Percentiles rank a stretch among this genome's conserved stretches.
Evolutionary conservation across 2,329 filamentous ascomycete genomes (phyloP).

Genomic region (Hansfordia pulvinata): DNA sequence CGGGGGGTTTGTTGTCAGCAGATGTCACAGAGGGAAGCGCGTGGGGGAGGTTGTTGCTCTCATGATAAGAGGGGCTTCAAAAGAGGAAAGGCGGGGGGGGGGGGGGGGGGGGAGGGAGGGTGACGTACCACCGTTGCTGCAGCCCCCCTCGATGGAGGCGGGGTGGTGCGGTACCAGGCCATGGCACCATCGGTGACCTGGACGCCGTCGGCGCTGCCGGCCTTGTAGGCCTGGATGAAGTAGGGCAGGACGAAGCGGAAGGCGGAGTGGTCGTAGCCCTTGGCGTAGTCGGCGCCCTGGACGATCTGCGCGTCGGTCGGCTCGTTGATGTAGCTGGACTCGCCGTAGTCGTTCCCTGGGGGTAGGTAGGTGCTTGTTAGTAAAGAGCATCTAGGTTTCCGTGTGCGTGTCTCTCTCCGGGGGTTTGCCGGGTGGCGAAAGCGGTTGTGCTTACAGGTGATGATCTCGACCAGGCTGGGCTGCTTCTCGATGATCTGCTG

Average conservation of each 20-base stretch:
- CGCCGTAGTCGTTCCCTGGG: conserved; percentile 45
- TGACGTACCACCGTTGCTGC: conserved; percentile 23
- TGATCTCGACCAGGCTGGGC: conserved; percentile 39
- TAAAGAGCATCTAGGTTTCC: too few relatives aligned
- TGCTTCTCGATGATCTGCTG: conserved; percentile 32
- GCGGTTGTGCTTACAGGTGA: conserved; percentile 26
- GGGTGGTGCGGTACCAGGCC: conserved; percentile 15
- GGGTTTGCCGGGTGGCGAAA: too few relatives aligned
- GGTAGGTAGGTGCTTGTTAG: too few relatives aligned
- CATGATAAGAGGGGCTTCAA: too few relatives aligned
- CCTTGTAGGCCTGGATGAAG: conserved; percentile 35
- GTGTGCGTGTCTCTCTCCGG: conserved; percentile 2
- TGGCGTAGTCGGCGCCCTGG: conserved; percentile 31
- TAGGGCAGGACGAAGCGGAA: conserved; percentile 34
- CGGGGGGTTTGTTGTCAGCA: conserved; percentile 7
- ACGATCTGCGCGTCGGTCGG: conserved; percentile 22
- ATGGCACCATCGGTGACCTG: conserved; percentile 12
- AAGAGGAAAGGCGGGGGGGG: too few relatives aligned
- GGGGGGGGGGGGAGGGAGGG: too few relatives aligned
- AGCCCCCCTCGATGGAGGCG: conserved; percentile 13
- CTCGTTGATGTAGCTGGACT: conserved; percentile 38
- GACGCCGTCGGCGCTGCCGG: conserved; percentile 18
- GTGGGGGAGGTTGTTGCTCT: too few relatives aligned
- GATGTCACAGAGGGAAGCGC: too few relatives aligned
- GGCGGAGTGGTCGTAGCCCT: conserved; percentile 30